Conservation (phyloP, 2,329 filamentous ascomycete genomes). For the Chaetothyriales sp. region DNA sequence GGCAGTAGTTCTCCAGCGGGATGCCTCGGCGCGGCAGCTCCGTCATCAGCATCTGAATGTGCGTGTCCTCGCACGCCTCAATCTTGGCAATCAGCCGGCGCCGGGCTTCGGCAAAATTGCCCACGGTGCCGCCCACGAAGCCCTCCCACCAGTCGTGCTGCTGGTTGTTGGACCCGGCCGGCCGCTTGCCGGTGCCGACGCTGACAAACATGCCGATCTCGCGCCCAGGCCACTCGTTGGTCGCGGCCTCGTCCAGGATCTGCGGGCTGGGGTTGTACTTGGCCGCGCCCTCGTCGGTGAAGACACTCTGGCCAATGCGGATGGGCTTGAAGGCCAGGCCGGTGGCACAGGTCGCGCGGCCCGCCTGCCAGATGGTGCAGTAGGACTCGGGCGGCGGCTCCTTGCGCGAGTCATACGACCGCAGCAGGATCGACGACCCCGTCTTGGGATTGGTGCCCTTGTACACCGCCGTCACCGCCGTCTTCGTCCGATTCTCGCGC, state of each 20-base stretch:
- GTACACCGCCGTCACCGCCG: conserved; percentile 85
- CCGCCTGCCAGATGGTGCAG: conserved; percentile 94
- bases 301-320: conserved; percentile 80
- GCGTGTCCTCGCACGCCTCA: conserved; percentile 83
- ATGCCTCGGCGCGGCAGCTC: conserved; percentile 65
- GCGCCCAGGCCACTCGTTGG: conserved; percentile 89
- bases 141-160: conserved; percentile 83
- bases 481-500: conserved; percentile 75
- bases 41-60: conserved; percentile 71
- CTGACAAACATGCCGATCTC: conserved; percentile 88
- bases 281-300: conserved; percentile 83
- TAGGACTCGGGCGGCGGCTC: conserved; percentile 84
- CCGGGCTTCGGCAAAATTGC: conserved; percentile 82
- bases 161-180: conserved; percentile 53
- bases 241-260: conserved; percentile 74
- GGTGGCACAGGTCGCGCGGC: conserved; percentile 82
- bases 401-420: conserved; percentile 89
- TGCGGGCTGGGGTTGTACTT: conserved; percentile 83
- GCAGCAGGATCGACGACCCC: conserved; percentile 57
- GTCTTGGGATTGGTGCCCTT: conserved; percentile 58
- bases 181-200: conserved; percentile 82
- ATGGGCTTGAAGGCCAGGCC: conserved; percentile 93
- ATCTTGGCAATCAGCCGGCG: conserved; percentile 78
- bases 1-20: conserved; percentile 80
- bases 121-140: conserved; percentile 56